Base-by-base conservation (phyloP, 768 basidiomycete genomes). In the Lactifluus rugatus region DNA sequence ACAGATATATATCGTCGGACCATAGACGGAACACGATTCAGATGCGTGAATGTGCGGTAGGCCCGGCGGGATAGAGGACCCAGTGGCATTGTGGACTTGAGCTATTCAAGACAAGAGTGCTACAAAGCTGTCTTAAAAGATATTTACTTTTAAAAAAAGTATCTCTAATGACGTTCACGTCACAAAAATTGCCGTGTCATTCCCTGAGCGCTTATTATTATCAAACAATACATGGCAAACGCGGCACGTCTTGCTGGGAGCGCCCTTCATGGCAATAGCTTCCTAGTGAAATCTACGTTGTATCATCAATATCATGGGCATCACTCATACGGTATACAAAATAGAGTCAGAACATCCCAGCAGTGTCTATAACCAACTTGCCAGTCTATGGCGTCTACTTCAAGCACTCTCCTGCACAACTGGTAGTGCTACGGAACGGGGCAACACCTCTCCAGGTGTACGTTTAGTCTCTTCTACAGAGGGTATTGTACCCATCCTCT, bases 401-500 rank as follows among this genome's bases (percentile, higher is more conserved):
- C 59, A 56, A 21, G 49, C 36, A 34, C 42, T 41, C 36, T 41
- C 54, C 36, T 45, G 52, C 9, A 31, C 23, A 47, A 25, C 36
- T 2, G 55, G 45, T 34, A 52, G 14, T 21, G 36, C 37, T 16
- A 50, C 37, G 50, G 57, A 17, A 41, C 26, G 61, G 16, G 62
- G 46, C 32, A 60, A 42, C n/a, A 26, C 42, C 21, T 53, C 50
- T 26, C 36, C 54, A 25, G 51, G 42, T 47, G 36, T 11, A 45
- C 47, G 54, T 26, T 23, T 44, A 13, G 52, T 34, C 49, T 66
- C 65, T 39, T 58, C 62, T 6, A 59, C 49, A 9, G 65, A 54
- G 13, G 65, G 54, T 16, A 81, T 80, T 52, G 80, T 78, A 7
- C 91, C 90, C 72, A 93, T 78, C 1, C 81, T 78, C 61, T 85